phyloP scores from a whole-genome alignment of 2,329 filamentous ascomycete species.

The Fusarium euwallaceae region DNA sequence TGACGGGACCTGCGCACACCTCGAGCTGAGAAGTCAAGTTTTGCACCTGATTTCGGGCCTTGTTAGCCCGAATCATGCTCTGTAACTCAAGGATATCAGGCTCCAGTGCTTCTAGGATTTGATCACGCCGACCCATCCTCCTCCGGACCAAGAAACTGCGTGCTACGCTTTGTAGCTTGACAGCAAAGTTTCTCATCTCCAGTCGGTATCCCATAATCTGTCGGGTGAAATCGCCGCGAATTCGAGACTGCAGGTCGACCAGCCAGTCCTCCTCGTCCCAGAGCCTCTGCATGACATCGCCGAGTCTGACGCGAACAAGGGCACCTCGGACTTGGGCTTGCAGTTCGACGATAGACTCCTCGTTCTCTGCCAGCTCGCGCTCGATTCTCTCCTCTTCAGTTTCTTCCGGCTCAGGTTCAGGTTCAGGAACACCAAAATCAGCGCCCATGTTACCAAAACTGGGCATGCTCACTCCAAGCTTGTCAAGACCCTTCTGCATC shows the following conservation, averaged over 20 bases:
- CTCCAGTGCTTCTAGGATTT: slow-evolving; percentile 78
- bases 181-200: slow-evolving; percentile 85
- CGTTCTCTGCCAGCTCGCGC: slow-evolving; percentile 83
- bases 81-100: slow-evolving; percentile 83
- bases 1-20: slow-evolving; percentile 72
- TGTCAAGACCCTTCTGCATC: slow-evolving; percentile 96
- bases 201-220: slow-evolving; percentile 87
- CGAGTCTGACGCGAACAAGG: slow-evolving; percentile 80
- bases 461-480: slow-evolving; percentile 94
- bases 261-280: slow-evolving; percentile 88
- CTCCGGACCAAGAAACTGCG: slow-evolving; percentile 81
- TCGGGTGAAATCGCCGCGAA: slow-evolving; percentile 88
- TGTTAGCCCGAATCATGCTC: slow-evolving; percentile 80
- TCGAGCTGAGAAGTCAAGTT: slow-evolving; percentile 70
- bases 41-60: slow-evolving; percentile 70
- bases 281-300: slow-evolving; percentile 85
- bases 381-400: slow-evolving; percentile 91
- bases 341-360: slow-evolving; percentile 79
- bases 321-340: slow-evolving; percentile 91
- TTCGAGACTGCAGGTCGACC: slow-evolving; percentile 85
- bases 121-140: slow-evolving; percentile 71
- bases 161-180: slow-evolving; percentile 81
- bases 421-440: slow-evolving; percentile 86
- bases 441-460: slow-evolving; percentile 98
- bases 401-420: slow-evolving; percentile 82